These are phyloP conservation scores for Scenedesmus sp. DNA, from an alignment of 163 green algal genomes.

Conservation along the genomic window DNA sequence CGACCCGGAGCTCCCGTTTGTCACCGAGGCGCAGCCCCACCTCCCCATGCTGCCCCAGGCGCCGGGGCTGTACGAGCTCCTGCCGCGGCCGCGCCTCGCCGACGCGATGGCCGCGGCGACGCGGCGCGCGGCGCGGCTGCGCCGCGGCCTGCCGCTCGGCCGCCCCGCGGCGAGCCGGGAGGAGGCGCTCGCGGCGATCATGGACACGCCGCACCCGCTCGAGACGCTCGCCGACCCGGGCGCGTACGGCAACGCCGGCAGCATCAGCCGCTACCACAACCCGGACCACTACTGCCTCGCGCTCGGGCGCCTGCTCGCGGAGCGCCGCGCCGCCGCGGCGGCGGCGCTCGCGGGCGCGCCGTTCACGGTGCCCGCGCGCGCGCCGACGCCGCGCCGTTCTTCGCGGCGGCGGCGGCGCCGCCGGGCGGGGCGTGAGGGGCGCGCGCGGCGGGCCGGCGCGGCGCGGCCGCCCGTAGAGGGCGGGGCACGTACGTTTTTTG, in stretches of 20 bases:
- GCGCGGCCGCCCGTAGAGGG: too few species aligned
- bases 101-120: slow-evolving; percentile 13
- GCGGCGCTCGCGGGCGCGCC: neutral
- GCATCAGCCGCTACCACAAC: slow-evolving; percentile 92
- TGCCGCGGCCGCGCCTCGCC: neutral
- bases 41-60: slow-evolving; percentile 24
- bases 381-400: slow-evolving; percentile 26
- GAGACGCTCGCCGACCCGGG: slow-evolving; percentile 53
- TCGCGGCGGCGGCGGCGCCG: slow-evolving; percentile 18
- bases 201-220: slow-evolving; percentile 61
- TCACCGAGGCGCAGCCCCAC: slow-evolving; percentile 5
- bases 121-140: neutral
- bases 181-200: slow-evolving; percentile 53
- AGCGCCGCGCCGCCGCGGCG: neutral
- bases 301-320: slow-evolving; percentile 34
- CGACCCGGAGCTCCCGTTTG: slow-evolving; percentile 20
- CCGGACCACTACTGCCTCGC: slow-evolving; percentile 84
- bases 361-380: slow-evolving; percentile 11
- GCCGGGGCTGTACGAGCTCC: slow-evolving; percentile 12
- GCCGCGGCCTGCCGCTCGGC: neutral
- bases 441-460: too few species aligned
- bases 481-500: too few species aligned
- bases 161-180: neutral
- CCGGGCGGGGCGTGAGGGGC: too few species aligned
- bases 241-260: slow-evolving; percentile 50